phyloP scores from a whole-genome alignment of 2,329 filamentous ascomycete species.

The Penicillium sp. region DNA sequence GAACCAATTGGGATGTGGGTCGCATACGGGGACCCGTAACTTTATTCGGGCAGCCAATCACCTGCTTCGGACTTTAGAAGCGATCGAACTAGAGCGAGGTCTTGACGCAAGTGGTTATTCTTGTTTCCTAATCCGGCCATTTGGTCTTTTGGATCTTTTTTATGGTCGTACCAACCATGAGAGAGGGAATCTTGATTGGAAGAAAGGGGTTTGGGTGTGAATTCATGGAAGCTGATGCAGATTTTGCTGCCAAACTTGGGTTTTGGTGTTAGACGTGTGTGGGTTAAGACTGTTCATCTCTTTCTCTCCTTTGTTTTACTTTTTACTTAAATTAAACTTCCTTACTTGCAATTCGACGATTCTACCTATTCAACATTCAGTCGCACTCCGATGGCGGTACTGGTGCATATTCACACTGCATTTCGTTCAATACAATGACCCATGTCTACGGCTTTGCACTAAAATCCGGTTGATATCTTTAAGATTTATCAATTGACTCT shows the following conservation, averaged over 20 bases:
- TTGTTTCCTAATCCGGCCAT: conserved; percentile 9
- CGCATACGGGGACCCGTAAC: not conserved
- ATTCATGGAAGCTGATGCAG: not conserved
- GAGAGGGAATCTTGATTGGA: not conserved
- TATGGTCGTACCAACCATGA: conserved; percentile 1
- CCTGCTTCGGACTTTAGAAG: rapidly evolving
- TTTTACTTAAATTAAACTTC: not conserved
- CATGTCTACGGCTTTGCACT: not conserved
- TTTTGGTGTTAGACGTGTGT: not conserved
- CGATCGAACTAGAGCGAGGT: not conserved
- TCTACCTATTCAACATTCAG: not conserved
- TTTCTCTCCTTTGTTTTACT: not conserved
- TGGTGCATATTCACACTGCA: not conserved
- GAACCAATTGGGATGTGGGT: not conserved
- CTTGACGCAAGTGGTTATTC: conserved; percentile 18
- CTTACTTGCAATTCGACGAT: not conserved
- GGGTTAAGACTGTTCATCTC: not conserved
- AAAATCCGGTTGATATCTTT: not conserved
- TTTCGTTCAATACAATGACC: conserved; percentile 1
- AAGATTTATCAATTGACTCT: not conserved
- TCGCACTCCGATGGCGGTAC: not conserved
- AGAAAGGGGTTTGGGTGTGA: not conserved
- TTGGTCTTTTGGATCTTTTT: not conserved
- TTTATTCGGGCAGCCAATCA: conserved; percentile 1
- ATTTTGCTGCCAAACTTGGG: not conserved